phyloP scores from a whole-genome alignment of 176 grass and related monocot genomes.

The Eragrostis nindensis region DNA sequence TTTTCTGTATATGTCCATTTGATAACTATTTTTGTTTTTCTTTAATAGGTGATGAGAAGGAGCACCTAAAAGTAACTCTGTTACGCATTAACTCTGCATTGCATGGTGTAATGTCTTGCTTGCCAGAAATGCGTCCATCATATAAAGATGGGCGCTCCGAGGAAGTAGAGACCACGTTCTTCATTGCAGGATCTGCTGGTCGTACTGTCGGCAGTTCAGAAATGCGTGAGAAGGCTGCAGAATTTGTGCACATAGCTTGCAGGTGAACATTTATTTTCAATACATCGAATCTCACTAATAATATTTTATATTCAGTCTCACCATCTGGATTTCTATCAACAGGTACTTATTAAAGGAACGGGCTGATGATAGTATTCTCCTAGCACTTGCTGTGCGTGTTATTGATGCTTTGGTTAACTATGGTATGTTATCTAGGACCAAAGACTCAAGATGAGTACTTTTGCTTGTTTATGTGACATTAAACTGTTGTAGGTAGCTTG shows the following conservation, averaged over 20 bases:
- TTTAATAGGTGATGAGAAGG: conserved; percentile 84
- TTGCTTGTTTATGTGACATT: conserved; percentile 46
- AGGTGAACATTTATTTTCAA: conserved; percentile 55
- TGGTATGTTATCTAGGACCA: conserved; percentile 59
- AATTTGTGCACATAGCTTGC: conserved; percentile 79
- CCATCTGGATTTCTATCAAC: conserved; percentile 38
- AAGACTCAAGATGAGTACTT: conserved; percentile 27
- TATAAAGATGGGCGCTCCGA: conserved; percentile 65
- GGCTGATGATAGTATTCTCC: conserved; percentile 94
- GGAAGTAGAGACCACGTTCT: conserved; percentile 52
- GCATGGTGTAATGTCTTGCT: conserved; percentile 97
- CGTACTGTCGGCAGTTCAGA: conserved; percentile 78
- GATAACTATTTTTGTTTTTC: conserved; percentile 41
- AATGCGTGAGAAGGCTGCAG: conserved; percentile 93
- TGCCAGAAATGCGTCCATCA: conserved; percentile 86
- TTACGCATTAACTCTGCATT: conserved; percentile 89
- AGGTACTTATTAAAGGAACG: conserved; percentile 96
- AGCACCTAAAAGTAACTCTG: conserved; percentile 92
- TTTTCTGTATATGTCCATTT: conserved; percentile 12
- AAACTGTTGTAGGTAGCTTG: conserved; percentile 72
- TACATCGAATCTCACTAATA: conserved; percentile 25
- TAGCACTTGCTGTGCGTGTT: conserved; percentile 77
- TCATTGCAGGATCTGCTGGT: conserved; percentile 88
- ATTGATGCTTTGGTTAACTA: conserved; percentile 97
- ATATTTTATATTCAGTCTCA: conserved; percentile 37